Conservation (phyloP, 2,329 filamentous ascomycete species). For the Colletotrichum camelliae region DNA sequence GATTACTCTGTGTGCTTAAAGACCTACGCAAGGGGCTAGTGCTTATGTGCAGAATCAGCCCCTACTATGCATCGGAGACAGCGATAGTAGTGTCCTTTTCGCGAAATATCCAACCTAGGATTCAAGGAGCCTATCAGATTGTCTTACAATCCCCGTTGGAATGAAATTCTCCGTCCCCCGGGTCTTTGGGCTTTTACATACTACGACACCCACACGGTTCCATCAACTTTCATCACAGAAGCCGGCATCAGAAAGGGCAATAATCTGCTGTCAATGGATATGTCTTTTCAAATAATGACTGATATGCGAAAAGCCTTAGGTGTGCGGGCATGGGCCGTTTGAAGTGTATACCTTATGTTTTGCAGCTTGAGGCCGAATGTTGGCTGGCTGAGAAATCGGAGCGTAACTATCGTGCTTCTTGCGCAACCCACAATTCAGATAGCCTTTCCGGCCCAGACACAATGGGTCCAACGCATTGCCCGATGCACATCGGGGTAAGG, state of each 20-base stretch:
- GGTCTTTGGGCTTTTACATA: too few species aligned
- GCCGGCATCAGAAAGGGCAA: too few species aligned
- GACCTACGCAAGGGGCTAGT: background rate
- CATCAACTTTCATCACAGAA: too few species aligned
- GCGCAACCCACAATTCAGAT: background rate
- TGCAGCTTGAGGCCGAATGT: background rate
- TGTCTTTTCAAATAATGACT: too few species aligned
- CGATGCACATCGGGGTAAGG: background rate
- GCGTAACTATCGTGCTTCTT: background rate
- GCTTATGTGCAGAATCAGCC: background rate
- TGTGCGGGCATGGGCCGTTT: background rate
- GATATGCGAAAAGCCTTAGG: too few species aligned
- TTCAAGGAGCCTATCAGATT: background rate
- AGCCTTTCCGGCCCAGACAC: background rate
- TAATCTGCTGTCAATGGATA: too few species aligned
- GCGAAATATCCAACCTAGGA: background rate
- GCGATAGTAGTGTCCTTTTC: background rate
- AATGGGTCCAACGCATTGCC: background rate
- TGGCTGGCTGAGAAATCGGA: background rate
- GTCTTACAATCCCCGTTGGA: background rate
- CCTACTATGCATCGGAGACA: background rate
- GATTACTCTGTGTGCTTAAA: background rate
- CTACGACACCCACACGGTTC: too few species aligned
- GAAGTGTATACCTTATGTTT: background rate
- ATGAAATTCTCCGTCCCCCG: too few species aligned